Evolutionary conservation across 2,329 filamentous ascomycete genomes (phyloP), one percentile per base, ranked within the genome.

Genomic region (Aspergillus intermedius): DNA sequence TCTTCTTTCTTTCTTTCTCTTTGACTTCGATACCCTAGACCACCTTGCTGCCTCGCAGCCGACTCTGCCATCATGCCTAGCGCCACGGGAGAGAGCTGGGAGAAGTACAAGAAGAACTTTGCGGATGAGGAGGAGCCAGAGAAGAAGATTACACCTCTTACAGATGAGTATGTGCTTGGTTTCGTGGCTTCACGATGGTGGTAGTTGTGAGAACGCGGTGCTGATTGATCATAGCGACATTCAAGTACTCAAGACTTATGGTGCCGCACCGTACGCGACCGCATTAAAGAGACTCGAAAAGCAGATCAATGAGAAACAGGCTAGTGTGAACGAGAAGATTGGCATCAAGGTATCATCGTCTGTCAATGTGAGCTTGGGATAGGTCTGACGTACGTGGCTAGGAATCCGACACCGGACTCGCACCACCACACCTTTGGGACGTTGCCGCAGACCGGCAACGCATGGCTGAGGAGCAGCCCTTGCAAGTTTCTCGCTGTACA

Each of bases 271-370:
- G 28, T 98, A 98, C 66, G 91, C 89, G 58, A 86, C 88, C 43
- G 86, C 89, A 52, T 77, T 98, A 66, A 96, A 95, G 81, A 94
- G 93, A 76, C 86, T 98, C 54, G 93, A 98, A 75, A 95, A 97
- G 73, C 88, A 96, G 75, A 97, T 98, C 79, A 98, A 97, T 73
- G 93, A 98, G 71, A 95, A 95, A 73, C 93, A 98, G 74, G 87
- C 88, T 64, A 95, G 90, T 54, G 91, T 98, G 53, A 95, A 98
- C 61, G 93, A 98, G 76, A 98, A 98, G 82, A 97, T 98, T 61
- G 93, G 82, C 62, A 72, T 72, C 15, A 74, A 74, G 67, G 69
- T 72, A 40, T 19, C 12, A 55, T 40, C 21, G 22, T 45, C 13
- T 13, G 49, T 48, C 45, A 48, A 30, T 44, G 28, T 45, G 5